Base-by-base conservation (phyloP, 805 yeast species). In the Yarrowia osloensis region DNA sequence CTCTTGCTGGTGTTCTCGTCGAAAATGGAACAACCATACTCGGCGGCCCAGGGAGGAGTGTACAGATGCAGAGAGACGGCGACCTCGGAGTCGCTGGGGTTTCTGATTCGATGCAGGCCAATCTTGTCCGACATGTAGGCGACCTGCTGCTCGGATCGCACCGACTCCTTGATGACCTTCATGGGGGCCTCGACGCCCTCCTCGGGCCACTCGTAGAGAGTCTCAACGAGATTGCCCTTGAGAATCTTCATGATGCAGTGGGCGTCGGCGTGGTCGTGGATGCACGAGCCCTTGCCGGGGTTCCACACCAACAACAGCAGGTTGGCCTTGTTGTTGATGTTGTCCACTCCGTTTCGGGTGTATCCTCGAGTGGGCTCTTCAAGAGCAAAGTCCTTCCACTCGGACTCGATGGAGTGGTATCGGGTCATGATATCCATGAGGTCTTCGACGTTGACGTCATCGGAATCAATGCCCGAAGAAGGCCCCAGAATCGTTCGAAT, bases 211-310 rank as follows among this genome's bases (percentile, higher is more conserved):
- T 82, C 84, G 71, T 84, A 88, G 22, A 86, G 77, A 9, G 83
- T 81, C 75, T 88, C 94, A 13, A 77, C 77, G 59, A 88, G 78
- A 33, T 77, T 74, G 8, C 93, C 93, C 71, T 82, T 79, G 69
- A 88, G 78, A 52, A 88, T 79, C 75, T 88, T 88, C 86, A 88
- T 88, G 69, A 88, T 82, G 76, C 94, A 88, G 76, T 88, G 91
- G 13, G 92, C 91, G 66, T 84, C 81, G 22, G 91, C 90, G 71
- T 88, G 94, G 75, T 88, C 91, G 74, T 88, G 94, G 69, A 88
- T 85, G 61, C 84, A 82, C 24, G 89, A 85, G 28, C 86, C 81
- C 71, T 81, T 81, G 8, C 86, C 85, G 0, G 92, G 91, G 65
- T 82, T 81, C 94, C 94, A 88, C 22, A 88, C 91, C 62, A 88